Evolutionary conservation across 257 asterid species (phyloP), one percentile per base, ranked within the genome.

Genomic region (Solanum lycopersicoides): DNA sequence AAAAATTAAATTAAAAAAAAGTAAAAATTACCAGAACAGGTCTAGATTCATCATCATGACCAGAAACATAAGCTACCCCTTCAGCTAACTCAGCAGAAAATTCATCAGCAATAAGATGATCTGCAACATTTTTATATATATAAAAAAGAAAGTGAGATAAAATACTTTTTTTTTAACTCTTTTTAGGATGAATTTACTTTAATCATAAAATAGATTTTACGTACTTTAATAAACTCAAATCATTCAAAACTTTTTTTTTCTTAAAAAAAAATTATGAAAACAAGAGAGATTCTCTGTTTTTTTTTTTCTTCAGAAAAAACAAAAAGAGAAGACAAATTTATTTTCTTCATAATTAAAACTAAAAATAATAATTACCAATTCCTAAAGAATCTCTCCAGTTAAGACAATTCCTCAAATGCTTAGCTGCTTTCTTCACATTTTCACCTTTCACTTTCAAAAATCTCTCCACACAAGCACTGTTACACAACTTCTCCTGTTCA

Each of bases 21-120:
- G 23, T n/a, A 12, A 30, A 85, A 28, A 56, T 82, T 93, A 97
- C 99, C 95, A 96, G 15, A 59, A 96, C 98, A 44, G 99, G 99
- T 73, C 98, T 94, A 39, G 92, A 92, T 89, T 95, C 95, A 85
- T 95, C 98, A 87, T 97, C 99, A 32, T 92, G 94, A 56, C 99
- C 99, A 87, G 99, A 98, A 87, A 97, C 99, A 90, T 93, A 97
- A 88, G 99, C 99, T 9, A 90, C 56, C 35, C 99, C 99, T 56
- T 97, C 99, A 66, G 97, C 96, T 7, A 97, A 91, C 94, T 97
- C 99, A 73, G 95, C 98, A 9, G 98, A 96, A 91, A 97, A 97
- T 83, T 97, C 99, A 93, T 97, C 99, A 63, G 99, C 99, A 53
- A 96, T 95, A 91, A 97, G 89, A 90, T 91, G 89, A 80, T 96